These are phyloP conservation scores for Gaeumannomyces sp. DNA, from an alignment of 2,329 filamentous ascomycete species.

Conservation along the genomic window DNA sequence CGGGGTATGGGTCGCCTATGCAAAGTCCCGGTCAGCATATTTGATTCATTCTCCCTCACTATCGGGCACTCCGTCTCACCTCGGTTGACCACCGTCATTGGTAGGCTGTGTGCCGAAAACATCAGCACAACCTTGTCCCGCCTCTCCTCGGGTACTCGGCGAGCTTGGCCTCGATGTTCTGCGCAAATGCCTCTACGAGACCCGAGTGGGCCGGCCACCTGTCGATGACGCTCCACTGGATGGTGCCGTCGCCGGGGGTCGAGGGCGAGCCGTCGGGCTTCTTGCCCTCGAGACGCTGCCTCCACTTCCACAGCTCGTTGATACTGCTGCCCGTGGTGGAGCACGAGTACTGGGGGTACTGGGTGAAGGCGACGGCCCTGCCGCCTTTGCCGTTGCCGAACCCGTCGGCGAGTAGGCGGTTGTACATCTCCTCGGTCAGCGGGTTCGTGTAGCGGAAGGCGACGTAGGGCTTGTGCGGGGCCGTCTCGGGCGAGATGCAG, in stretches of 20 bases:
- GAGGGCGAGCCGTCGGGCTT: constrained; percentile 34
- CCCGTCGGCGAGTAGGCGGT: constrained; percentile 73
- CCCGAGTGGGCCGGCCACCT: constrained; percentile 92
- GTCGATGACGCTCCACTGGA: constrained; percentile 96
- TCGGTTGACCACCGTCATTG: constrained; percentile 96
- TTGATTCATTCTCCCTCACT: background rate
- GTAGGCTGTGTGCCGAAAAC: constrained; percentile 92
- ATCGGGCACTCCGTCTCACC: constrained; percentile 37
- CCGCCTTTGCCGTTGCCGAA: constrained; percentile 88
- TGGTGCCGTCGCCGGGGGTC: constrained; percentile 51
- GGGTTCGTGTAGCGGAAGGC: constrained; percentile 94
- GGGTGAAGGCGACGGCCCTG: constrained; percentile 91
- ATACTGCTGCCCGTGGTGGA: constrained; percentile 93
- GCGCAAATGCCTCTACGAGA: constrained; percentile 84
- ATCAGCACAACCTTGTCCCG: constrained; percentile 77
- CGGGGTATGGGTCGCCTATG: constrained; percentile 83
- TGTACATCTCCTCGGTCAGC: constrained; percentile 91
- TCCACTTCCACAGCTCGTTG: constrained; percentile 98
- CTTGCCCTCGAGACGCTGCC: constrained; percentile 79
- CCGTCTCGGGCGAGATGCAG: constrained; percentile 82
- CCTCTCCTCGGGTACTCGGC: constrained; percentile 76
- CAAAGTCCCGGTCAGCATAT: constrained; percentile 21
- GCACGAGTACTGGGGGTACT: constrained; percentile 98
- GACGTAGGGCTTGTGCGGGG: constrained; percentile 95
- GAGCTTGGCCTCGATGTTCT: constrained; percentile 83